Evolutionary conservation across 2,329 filamentous ascomycete genomes (phyloP), one percentile per base, ranked within the genome.

Genomic region (Myriosclerotinia curreyana): DNA sequence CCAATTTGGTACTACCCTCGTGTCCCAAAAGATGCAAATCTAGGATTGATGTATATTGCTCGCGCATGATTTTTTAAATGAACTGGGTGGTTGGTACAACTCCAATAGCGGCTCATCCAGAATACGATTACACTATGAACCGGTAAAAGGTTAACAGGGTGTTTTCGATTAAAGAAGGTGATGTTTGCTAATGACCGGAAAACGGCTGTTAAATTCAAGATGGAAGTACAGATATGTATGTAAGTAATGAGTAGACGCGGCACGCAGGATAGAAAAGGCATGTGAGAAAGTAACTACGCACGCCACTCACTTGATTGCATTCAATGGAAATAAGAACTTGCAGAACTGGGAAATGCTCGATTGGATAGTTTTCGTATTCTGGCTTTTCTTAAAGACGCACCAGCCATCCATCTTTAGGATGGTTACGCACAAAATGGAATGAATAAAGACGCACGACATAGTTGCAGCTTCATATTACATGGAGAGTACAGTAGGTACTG

Each of bases 1-100:
- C 68, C 54, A 55, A 70, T 64, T 62, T 53, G 28, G 70, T 72
- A 67, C 66, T 64, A 71, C 70, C 44, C 65, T 72, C 68, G 67
- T 71, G 67, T 71, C 68, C 70, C 68, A 69, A 68, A 70, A 55
- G 59, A 69, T 69, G 64, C 63, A 66, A 65, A 69, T 61, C 65
- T 58, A 65, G 64, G 69, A 70, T 67, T 70, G 49, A 64, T 53
- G 31, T 64, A 64, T 52, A 64, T 64, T 61, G 40, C 40, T 65
- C 62, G 53, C 38, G 61, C 61, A 64, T 64, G 36, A 59, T 51
- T 42, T 50, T 66, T 63, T 56, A 67, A 66, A 66, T 64, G 67
- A 64, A 40, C 53, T 70, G 68, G 8, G 15, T 48, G 55, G 15
- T 48, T 25, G 44, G 55, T 70, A 65, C 65, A 62, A 71, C 69